Conservation (phyloP, 2,329 filamentous ascomycete genomes). For the Colletotrichum tropicale region DNA sequence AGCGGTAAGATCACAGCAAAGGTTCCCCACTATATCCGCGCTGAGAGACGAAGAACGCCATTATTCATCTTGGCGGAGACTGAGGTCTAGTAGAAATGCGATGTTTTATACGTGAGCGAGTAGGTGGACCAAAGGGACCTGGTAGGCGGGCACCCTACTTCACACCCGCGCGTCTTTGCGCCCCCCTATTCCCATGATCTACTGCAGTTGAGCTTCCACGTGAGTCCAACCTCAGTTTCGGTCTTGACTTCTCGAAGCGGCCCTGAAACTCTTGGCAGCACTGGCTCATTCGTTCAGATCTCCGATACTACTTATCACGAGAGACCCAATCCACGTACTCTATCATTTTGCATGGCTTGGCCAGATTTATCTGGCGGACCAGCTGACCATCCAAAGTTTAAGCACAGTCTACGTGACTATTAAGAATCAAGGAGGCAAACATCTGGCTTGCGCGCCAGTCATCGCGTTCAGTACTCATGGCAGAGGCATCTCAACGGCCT, state of each 20-base stretch:
- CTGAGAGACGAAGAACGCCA: not conserved
- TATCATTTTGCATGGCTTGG: not conserved
- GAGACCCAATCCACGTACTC: not conserved
- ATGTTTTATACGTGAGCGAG: not conserved
- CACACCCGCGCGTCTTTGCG: not conserved
- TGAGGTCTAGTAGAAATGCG: not conserved
- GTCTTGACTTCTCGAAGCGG: not conserved
- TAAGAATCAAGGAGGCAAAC: not conserved
- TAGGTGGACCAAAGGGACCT: not conserved
- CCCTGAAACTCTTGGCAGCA: not conserved
- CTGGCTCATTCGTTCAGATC: not conserved
- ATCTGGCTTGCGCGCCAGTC: not conserved
- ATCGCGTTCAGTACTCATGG: not conserved
- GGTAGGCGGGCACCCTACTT: no score
- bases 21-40: not conserved
- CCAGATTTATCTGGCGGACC: not conserved
- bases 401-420: not conserved
- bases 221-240: not conserved
- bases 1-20: not conserved
- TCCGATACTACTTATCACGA: not conserved
- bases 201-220: not conserved
- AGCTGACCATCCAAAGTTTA: rapidly evolving
- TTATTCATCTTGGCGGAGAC: not conserved
- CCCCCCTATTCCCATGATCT: not conserved
- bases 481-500: not conserved